Percentiles rank a stretch among this genome's conserved stretches.
phyloP scores from a whole-genome alignment of 805 yeast species.

The Metschnikowia sp. region DNA sequence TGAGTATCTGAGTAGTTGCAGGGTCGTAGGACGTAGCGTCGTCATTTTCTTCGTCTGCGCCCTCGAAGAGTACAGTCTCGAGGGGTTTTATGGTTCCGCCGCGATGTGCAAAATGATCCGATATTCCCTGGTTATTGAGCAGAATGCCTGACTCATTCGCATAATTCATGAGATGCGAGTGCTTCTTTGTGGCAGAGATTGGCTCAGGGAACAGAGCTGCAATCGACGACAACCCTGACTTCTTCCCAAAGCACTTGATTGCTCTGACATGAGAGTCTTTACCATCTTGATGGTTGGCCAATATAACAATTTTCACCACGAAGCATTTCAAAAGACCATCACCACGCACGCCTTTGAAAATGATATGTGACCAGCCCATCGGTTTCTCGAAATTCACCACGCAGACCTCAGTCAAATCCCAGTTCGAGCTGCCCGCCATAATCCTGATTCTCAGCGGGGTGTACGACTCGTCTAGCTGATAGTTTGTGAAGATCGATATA shows the following conservation, averaged over 20 bases:
- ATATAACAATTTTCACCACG: conserved; percentile 56
- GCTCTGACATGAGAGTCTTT: conserved; percentile 90
- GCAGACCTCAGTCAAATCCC: conserved; percentile 68
- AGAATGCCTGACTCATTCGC: conserved; percentile 12
- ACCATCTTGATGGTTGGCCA: conserved; percentile 89
- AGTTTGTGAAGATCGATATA: conserved; percentile 70
- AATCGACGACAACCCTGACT: conserved; percentile 15
- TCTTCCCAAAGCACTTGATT: conserved; percentile 51
- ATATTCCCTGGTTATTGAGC: conserved; percentile 10
- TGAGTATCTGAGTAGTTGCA: conserved; percentile 25
- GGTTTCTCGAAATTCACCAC: conserved; percentile 60
- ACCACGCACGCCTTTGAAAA: conserved; percentile 50
- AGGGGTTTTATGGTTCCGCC: not conserved
- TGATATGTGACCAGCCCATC: conserved; percentile 72
- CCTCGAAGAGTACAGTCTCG: not conserved
- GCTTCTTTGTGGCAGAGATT: not conserved
- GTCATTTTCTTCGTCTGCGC: conserved; percentile 10
- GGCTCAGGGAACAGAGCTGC: conserved; percentile 4
- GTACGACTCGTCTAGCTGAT: conserved; percentile 79
- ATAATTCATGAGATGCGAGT: not conserved
- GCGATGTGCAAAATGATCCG: not conserved
- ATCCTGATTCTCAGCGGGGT: conserved; percentile 73
- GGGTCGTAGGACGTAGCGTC: conserved; percentile 15
- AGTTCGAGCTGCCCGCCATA: conserved; percentile 71
- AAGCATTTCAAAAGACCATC: conserved; percentile 65